Evolutionary conservation across 192 early-diverging fungal genomes (phyloP).

Genomic region (Mortierella antarctica): DNA sequence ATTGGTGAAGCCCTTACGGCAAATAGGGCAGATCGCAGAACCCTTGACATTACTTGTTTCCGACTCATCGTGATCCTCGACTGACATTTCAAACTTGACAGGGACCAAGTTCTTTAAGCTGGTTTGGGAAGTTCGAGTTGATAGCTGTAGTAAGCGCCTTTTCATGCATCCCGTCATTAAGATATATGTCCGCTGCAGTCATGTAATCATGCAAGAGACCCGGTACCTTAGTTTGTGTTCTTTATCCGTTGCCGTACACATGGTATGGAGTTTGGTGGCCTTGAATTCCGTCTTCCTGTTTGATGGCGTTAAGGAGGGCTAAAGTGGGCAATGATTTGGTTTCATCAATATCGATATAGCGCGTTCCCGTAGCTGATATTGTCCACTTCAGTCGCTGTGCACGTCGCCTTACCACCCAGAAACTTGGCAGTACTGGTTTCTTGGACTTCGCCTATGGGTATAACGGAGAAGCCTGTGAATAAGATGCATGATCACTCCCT

Average conservation of each 20-base stretch:
- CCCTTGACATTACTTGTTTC: constrained; percentile 39
- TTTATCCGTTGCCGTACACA: constrained; percentile 72
- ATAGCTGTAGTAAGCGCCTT: not conserved
- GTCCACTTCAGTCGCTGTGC: too few species aligned
- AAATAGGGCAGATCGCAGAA: constrained; percentile 72
- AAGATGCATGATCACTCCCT: not conserved
- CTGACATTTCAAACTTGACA: constrained; percentile 67
- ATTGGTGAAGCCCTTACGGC: constrained; percentile 79
- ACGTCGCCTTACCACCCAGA: constrained; percentile 70
- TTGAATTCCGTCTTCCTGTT: constrained; percentile 65
- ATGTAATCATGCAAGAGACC: not conserved
- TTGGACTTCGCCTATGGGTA: constrained; percentile 33
- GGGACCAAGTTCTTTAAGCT: constrained; percentile 75
- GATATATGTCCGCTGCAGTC: not conserved
- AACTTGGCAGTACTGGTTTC: constrained; percentile 62
- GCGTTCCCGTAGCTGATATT: too few species aligned
- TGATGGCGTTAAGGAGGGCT: constrained; percentile 79
- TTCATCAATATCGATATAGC: not conserved
- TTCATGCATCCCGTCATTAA: not conserved
- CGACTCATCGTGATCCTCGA: constrained; percentile 56
- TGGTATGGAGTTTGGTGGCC: constrained; percentile 64
- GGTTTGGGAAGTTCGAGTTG: not conserved
- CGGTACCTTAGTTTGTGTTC: constrained; percentile 72
- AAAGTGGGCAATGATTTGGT: constrained; percentile 7
- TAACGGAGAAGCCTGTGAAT: too few species aligned